phyloP scores from a whole-genome alignment of 257 asterid genomes.

The Linderniella brevidens region DNA sequence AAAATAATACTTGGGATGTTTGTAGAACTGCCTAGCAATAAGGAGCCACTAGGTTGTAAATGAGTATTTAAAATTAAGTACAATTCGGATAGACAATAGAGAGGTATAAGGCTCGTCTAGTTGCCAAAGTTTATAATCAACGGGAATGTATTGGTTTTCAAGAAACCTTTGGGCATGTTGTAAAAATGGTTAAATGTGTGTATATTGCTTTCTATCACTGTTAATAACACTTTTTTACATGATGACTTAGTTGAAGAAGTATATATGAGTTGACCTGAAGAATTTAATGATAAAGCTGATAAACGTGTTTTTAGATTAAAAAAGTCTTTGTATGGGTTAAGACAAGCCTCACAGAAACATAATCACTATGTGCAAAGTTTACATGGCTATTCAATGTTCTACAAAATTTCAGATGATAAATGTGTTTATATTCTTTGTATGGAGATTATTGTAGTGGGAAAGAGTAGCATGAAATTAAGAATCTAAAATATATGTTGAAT shows the following conservation, averaged over 20 bases:
- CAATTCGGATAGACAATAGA: neutral
- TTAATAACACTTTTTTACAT: neutral
- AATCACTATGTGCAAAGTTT: neutral
- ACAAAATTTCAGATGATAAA: neutral
- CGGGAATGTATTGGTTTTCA: neutral
- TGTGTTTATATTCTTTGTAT: neutral
- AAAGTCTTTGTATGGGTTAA: neutral
- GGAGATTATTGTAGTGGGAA: neutral
- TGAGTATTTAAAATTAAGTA: neutral
- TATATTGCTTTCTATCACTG: neutral
- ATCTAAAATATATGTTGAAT: neutral
- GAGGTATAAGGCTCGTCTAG: neutral
- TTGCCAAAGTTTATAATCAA: neutral
- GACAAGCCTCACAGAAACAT: neutral
- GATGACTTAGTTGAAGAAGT: neutral
- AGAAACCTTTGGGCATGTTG: neutral
- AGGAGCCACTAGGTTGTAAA: neutral
- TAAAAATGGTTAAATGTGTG: neutral
- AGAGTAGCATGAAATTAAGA: neutral
- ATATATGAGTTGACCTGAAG: neutral
- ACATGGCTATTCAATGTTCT: neutral
- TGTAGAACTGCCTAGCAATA: neutral
- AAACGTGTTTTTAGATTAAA: neutral
- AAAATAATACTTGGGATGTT: neutral
- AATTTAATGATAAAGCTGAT: neutral